These are phyloP conservation scores for Metarhizium album DNA, from an alignment of 2,329 filamentous ascomycete genomes.

Conservation along the genomic window DNA sequence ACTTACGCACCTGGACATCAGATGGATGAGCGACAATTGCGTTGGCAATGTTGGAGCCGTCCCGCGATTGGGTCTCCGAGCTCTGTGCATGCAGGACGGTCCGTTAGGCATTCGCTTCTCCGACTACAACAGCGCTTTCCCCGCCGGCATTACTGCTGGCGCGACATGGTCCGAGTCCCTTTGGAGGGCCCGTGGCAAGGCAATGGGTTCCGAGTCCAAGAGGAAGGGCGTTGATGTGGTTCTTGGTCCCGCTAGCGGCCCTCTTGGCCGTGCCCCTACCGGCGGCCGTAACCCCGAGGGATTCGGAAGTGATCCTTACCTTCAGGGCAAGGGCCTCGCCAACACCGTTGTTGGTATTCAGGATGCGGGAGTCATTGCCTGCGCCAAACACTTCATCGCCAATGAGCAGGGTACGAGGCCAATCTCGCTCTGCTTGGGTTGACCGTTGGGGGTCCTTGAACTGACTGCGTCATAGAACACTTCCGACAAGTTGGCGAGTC, in stretches of 20 bases:
- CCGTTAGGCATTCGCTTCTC: constrained; percentile 68
- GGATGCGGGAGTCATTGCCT: constrained; percentile 70
- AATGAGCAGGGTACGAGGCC: constrained; percentile 54
- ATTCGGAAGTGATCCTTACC: constrained; percentile 60
- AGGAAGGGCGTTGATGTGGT: constrained; percentile 69
- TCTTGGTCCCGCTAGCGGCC: constrained; percentile 40
- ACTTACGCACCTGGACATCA: constrained; percentile 10
- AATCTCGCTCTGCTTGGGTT: background rate
- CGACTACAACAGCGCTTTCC: constrained; percentile 75
- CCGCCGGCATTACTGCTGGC: constrained; percentile 66
- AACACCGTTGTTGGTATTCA: constrained; percentile 73
- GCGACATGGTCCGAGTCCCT: constrained; percentile 72
- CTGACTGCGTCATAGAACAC: constrained; percentile 38
- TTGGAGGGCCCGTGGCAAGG: constrained; percentile 40
- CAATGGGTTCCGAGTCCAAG: constrained; percentile 51
- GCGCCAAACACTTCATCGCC: constrained; percentile 64
- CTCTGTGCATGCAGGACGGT: constrained; percentile 79
- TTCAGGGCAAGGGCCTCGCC: constrained; percentile 61
- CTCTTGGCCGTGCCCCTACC: constrained; percentile 34
- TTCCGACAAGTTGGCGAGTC: constrained; percentile 56
- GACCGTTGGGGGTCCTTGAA: background rate
- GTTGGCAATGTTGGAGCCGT: constrained; percentile 67
- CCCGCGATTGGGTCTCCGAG: constrained; percentile 57
- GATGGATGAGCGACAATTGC: constrained; percentile 51
- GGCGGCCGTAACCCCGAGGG: constrained; percentile 55